These are phyloP conservation scores for Eucalyptus microcorys DNA, from an alignment of 345 rosid species.

Conservation along the genomic window DNA sequence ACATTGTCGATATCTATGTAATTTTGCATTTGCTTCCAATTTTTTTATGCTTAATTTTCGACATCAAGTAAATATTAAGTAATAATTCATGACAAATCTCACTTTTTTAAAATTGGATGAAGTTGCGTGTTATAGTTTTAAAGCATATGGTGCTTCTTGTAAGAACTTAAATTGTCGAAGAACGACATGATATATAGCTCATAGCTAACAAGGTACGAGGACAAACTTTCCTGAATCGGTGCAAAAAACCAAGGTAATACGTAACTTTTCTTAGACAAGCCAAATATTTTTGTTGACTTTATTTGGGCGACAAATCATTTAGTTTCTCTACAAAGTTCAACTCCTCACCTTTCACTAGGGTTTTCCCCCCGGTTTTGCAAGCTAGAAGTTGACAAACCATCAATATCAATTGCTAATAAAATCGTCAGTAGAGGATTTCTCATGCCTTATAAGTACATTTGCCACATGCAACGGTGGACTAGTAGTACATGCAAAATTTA, in stretches of 20 bases:
- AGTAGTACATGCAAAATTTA: not conserved
- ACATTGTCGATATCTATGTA: not conserved
- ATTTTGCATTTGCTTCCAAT: not conserved
- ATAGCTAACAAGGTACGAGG: not conserved
- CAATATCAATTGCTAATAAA: not conserved
- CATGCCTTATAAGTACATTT: not conserved
- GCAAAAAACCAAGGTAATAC: not conserved
- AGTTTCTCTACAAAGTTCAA: not conserved
- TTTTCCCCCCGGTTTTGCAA: not conserved
- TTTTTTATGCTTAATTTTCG: not conserved
- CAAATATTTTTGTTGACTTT: not conserved
- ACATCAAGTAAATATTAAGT: not conserved
- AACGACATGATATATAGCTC: not conserved
- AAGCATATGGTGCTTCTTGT: not conserved
- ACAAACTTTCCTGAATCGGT: not conserved
- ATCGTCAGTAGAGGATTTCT: not conserved
- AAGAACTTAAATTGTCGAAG: not conserved
- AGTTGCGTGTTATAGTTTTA: not conserved
- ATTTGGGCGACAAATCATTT: not conserved
- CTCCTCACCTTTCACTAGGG: not conserved
- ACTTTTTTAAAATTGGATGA: not conserved
- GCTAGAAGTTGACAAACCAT: not conserved
- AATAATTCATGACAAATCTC: not conserved
- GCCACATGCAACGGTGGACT: not conserved
- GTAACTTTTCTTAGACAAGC: not conserved